phyloP scores from a whole-genome alignment of 2,329 filamentous ascomycete genomes.

The Scedosporium boydii region DNA sequence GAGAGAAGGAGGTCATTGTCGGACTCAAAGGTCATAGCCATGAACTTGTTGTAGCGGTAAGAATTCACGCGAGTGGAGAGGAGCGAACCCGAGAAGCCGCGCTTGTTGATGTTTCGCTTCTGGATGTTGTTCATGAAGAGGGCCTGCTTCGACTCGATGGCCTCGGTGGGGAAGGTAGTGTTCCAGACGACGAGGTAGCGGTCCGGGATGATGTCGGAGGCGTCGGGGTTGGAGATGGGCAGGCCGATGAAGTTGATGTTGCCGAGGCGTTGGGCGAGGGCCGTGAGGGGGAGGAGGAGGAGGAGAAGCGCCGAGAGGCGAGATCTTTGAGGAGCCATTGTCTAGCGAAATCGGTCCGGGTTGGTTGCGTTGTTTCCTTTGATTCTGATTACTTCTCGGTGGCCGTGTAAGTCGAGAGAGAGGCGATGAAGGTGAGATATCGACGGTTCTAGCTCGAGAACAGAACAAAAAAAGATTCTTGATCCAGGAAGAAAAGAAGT shows the following conservation, averaged over 20 bases:
- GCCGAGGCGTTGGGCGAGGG: conserved; percentile 15
- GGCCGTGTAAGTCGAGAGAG: neutral
- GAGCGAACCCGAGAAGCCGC: conserved; percentile 33
- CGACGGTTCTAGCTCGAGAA: neutral
- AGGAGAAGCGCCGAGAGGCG: conserved; percentile 12
- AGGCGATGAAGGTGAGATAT: neutral
- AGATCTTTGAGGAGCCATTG: conserved; percentile 14
- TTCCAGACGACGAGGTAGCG: conserved; percentile 59
- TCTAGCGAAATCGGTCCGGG: neutral
- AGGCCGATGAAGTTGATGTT: conserved; percentile 24
- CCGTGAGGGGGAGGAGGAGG: conserved; percentile 13
- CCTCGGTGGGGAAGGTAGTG: conserved; percentile 35
- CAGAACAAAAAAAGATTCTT: neutral
- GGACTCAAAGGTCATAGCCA: conserved; percentile 42
- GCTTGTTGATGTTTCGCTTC: conserved; percentile 48
- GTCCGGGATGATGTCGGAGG: conserved; percentile 40
- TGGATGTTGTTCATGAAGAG: conserved; percentile 37
- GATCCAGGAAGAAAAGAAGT: neutral
- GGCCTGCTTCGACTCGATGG: conserved; percentile 39
- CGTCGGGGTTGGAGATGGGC: conserved; percentile 39
- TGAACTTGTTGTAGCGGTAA: conserved; percentile 35
- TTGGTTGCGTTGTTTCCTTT: neutral
- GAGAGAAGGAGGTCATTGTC: conserved; percentile 39
- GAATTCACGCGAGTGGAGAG: conserved; percentile 37
- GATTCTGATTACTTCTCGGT: neutral